Conservation (phyloP, 768 basidiomycete species). For the Mycena filopes region DNA sequence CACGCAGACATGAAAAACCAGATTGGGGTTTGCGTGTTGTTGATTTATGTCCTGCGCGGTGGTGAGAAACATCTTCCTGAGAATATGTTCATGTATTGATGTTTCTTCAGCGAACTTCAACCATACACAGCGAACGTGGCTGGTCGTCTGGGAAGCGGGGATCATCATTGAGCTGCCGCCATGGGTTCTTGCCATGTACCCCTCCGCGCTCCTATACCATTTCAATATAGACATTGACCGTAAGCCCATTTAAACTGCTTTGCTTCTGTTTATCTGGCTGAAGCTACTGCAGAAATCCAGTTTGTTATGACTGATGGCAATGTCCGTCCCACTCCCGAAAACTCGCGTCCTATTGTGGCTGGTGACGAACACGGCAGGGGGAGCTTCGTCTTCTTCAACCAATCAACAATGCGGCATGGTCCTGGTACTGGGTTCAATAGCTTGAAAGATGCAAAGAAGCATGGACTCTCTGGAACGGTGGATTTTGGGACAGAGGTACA, state of each 20-base stretch:
- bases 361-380: slow-evolving; percentile 1
- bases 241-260: slow-evolving; percentile 16
- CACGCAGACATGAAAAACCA: slow-evolving; percentile 45
- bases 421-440: background rate
- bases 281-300: background rate
- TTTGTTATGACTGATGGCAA: background rate
- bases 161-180: slow-evolving; percentile 45
- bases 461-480: background rate
- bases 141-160: slow-evolving; percentile 48
- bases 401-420: slow-evolving; percentile 3
- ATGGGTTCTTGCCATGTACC: slow-evolving; percentile 41
- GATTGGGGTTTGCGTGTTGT: slow-evolving; percentile 40
- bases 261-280: background rate
- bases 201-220: slow-evolving; percentile 46
- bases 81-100: background rate
- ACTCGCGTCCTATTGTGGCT: background rate
- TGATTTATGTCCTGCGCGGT: slow-evolving; percentile 38
- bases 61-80: background rate
- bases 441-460: background rate
- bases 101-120: slow-evolving; percentile 32
- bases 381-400: slow-evolving; percentile 17
- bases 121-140: slow-evolving; percentile 37
- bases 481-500: too few relatives aligned
- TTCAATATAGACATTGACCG: slow-evolving; percentile 45
- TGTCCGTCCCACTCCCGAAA: slow-evolving; percentile 2